These are phyloP conservation scores for Neurospora tetraspora DNA, from an alignment of 495 filamentous ascomycete genomes.

Conservation along the genomic window DNA sequence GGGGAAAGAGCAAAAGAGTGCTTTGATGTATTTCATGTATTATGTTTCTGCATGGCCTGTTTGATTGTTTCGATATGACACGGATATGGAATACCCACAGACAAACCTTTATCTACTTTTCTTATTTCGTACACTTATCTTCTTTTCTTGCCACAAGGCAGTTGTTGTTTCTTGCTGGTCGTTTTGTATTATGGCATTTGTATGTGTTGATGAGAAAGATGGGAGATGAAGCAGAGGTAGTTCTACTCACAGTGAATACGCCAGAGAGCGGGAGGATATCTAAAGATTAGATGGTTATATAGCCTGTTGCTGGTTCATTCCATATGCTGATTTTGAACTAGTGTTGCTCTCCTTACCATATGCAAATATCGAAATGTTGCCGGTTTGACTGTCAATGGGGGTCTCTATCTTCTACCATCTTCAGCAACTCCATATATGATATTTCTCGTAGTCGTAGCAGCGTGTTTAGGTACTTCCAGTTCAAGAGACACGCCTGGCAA, in stretches of 20 bases:
- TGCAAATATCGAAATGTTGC: neutral
- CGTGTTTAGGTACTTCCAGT: neutral
- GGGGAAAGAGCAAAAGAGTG: neutral
- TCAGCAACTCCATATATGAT: neutral
- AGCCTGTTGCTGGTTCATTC: neutral
- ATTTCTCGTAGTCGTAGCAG: neutral
- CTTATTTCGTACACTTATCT: slow-evolving; percentile 1
- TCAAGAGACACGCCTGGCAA: neutral
- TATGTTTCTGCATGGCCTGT: slow-evolving; percentile 8
- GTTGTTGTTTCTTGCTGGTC: neutral
- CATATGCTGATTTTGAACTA: neutral
- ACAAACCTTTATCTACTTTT: neutral
- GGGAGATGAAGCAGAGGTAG: neutral
- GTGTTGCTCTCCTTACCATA: neutral
- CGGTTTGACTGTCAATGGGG: neutral
- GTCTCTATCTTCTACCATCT: neutral
- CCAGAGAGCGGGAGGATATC: neutral
- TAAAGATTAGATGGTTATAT: neutral
- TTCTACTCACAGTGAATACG: neutral
- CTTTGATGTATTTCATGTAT: slow-evolving; percentile 8
- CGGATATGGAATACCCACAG: slow-evolving; percentile 17
- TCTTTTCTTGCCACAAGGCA: neutral
- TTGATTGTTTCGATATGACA: slow-evolving; percentile 6
- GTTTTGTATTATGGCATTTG: neutral
- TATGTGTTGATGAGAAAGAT: neutral